These are phyloP conservation scores for Naumovozyma castellii DNA, from an alignment of 805 yeast species.

Conservation along the genomic window DNA sequence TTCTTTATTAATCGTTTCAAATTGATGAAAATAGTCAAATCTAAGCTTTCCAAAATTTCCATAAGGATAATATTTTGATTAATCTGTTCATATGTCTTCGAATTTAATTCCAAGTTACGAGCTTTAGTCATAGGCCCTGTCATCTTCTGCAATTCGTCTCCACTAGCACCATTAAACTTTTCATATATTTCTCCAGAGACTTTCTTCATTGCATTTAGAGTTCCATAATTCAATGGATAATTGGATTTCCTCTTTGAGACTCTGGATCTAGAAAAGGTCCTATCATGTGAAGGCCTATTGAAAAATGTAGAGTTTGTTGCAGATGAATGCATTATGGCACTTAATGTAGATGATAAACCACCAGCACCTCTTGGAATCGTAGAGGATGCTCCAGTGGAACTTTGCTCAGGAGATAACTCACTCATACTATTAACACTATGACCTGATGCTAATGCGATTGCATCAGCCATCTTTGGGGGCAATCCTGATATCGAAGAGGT, in stretches of 20 bases:
- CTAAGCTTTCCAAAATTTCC: conserved; percentile 26
- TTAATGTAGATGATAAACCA: not conserved
- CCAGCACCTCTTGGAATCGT: not conserved
- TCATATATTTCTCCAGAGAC: conserved; percentile 16
- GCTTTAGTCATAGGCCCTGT: conserved; percentile 9
- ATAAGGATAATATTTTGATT: conserved; percentile 22
- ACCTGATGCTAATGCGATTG: conserved; percentile 18
- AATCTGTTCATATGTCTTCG: conserved; percentile 26
- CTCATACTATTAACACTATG: conserved; percentile 4
- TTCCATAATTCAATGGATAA: conserved; percentile 23
- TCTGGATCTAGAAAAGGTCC: conserved; percentile 14
- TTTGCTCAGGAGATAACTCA: not conserved
- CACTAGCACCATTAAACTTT: conserved; percentile 11
- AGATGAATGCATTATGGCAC: not conserved
- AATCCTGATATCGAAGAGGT: conserved; percentile 5
- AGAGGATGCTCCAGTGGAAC: not conserved
- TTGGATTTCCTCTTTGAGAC: conserved; percentile 10
- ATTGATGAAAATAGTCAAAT: conserved; percentile 27
- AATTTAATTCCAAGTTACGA: conserved; percentile 18
- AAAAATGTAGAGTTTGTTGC: conserved; percentile 2
- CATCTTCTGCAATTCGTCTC: conserved; percentile 6
- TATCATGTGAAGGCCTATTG: conserved; percentile 11
- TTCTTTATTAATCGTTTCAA: conserved; percentile 15
- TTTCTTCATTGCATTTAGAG: conserved; percentile 18
- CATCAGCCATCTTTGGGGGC: conserved; percentile 18